phyloP scores from a whole-genome alignment of 139 green algal species.

The Astrephomene gubernaculifera region DNA sequence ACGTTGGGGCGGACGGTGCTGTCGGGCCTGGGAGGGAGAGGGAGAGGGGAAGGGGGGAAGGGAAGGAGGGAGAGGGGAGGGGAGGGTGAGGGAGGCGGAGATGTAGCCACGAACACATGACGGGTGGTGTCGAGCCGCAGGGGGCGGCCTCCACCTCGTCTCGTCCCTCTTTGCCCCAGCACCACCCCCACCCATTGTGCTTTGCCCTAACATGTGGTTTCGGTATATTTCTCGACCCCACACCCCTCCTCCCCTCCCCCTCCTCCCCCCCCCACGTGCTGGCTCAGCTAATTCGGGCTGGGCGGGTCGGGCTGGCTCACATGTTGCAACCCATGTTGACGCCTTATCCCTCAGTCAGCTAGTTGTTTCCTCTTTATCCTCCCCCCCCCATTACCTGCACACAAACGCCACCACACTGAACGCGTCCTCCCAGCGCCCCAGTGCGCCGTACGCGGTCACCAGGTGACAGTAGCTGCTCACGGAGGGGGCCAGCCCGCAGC shows the following conservation, averaged over 20 bases:
- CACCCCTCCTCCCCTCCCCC: not conserved
- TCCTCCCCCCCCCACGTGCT: no score
- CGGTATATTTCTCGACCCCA: no score
- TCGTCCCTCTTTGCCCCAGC: no score
- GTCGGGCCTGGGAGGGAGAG: slow-evolving; percentile 32
- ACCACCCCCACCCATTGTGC: no score
- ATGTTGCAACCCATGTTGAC: no score
- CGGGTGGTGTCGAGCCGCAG: no score
- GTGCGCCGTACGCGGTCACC: slow-evolving; percentile 40
- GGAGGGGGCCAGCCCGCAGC: slow-evolving; percentile 39
- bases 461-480: slow-evolving; percentile 46
- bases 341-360: no score
- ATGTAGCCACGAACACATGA: not conserved
- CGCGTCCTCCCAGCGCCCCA: slow-evolving; percentile 51
- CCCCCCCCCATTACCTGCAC: slow-evolving; percentile 21
- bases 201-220: no score
- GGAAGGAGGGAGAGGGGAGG: not conserved
- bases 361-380: no score
- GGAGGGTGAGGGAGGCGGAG: not conserved
- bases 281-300: no score
- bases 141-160: no score
- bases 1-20: slow-evolving; percentile 27
- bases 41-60: not conserved
- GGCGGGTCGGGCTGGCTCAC: no score
- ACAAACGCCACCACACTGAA: slow-evolving; percentile 44